Evolutionary conservation across 83 land plant species (phyloP).

Genomic region (Diphasiastrum complanatum): DNA sequence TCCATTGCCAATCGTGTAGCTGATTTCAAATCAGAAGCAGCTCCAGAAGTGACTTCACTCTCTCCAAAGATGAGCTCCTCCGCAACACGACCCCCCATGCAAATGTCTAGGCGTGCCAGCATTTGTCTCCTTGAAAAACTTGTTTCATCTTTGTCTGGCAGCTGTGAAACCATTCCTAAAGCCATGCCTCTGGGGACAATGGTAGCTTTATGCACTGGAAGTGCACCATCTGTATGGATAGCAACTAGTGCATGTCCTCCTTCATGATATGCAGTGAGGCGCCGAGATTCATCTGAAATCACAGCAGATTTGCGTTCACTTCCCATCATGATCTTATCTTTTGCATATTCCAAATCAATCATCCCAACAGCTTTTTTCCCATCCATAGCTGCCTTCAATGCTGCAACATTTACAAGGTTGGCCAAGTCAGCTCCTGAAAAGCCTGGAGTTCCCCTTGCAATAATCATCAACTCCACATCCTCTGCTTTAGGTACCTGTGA

Average conservation of each 20-base stretch:
- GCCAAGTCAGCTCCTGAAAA: constrained; percentile 99
- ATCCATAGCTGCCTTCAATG: constrained; percentile 97
- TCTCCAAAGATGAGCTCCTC: constrained; percentile 98
- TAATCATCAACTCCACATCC: constrained; percentile 84
- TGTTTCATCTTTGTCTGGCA: constrained; percentile 88
- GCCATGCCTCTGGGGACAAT: constrained; percentile 92
- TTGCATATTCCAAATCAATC: constrained; percentile 90
- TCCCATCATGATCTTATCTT: constrained; percentile 98
- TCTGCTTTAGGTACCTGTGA: constrained; percentile 82
- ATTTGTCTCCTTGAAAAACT: constrained; percentile 84
- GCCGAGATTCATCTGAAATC: constrained; percentile 79
- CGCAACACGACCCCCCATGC: constrained; percentile 98
- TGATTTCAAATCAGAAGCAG: constrained; percentile 82
- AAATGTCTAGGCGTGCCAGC: constrained; percentile 88
- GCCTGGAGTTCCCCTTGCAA: constrained; percentile 96
- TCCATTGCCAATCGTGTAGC: constrained; percentile 77
- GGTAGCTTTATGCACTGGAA: constrained; percentile 94
- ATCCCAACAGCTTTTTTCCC: constrained; percentile 85
- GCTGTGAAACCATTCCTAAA: constrained; percentile 93
- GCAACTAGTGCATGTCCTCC: constrained; percentile 98
- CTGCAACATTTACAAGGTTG: constrained; percentile 86
- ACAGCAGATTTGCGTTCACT: constrained; percentile 97
- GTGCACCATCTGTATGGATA: constrained; percentile 92
- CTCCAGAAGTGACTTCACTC: constrained; percentile 91
- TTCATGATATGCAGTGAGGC: constrained; percentile 87